Evolutionary conservation across 148 eudicot species (phyloP).

Genomic region (Vaccinium macrocarpon): DNA sequence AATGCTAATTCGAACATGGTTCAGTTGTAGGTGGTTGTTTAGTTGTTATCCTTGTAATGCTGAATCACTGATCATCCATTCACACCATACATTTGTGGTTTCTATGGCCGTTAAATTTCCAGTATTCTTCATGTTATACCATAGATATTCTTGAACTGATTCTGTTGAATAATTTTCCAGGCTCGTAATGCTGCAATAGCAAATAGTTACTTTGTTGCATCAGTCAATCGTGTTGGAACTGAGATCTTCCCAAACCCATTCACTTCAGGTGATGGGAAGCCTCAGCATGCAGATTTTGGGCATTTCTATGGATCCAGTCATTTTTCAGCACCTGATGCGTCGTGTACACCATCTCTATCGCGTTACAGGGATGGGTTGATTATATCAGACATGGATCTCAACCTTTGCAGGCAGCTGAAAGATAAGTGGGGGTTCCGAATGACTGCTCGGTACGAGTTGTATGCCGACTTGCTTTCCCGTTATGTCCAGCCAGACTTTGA

Average conservation of each 20-base stretch:
- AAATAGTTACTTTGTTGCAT: slow-evolving; percentile 87
- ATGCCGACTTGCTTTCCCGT: slow-evolving; percentile 66
- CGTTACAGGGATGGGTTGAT: slow-evolving; percentile 76
- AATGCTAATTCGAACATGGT: background rate
- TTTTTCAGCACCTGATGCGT: slow-evolving; percentile 89
- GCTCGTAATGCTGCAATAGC: slow-evolving; percentile 99
- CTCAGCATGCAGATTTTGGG: slow-evolving; percentile 87
- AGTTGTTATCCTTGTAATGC: slow-evolving; percentile 5
- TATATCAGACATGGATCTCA: slow-evolving; percentile 92
- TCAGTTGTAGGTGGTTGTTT: background rate
- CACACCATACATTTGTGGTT: background rate
- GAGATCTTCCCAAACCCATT: slow-evolving; percentile 87
- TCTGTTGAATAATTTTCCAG: slow-evolving; percentile 34
- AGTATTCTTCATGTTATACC: slow-evolving; percentile 1
- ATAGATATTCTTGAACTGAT: background rate
- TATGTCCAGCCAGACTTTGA: slow-evolving; percentile 71
- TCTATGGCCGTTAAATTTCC: background rate
- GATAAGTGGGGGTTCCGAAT: slow-evolving; percentile 97
- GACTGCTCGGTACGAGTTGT: slow-evolving; percentile 84
- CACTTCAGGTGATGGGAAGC: slow-evolving; percentile 98
- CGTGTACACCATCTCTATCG: slow-evolving; percentile 86
- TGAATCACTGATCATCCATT: slow-evolving; percentile 22
- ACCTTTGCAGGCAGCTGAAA: slow-evolving; percentile 87
- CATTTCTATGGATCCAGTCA: slow-evolving; percentile 99
- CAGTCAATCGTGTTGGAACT: slow-evolving; percentile 94